A percentile compares a stretch with the other conserved stretches of the same genome.
Evolutionary conservation across 768 basidiomycete genomes (phyloP).

Genomic region (Myochromella boudieri): DNA sequence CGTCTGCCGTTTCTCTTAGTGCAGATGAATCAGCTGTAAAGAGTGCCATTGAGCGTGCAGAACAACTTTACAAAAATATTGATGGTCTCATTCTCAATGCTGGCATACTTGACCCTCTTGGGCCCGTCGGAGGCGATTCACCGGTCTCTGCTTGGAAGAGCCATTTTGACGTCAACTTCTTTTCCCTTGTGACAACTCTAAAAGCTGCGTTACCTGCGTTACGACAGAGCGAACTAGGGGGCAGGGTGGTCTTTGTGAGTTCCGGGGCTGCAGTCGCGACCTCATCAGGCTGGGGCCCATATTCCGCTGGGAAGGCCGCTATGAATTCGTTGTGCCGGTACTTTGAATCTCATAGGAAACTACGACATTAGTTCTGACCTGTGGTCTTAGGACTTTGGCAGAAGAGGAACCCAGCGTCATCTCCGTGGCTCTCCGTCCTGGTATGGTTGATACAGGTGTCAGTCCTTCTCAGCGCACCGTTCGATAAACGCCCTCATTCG

Average conservation of each 20-base stretch:
- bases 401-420: constrained; percentile 79
- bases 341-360: constrained; percentile 7
- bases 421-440: constrained; percentile 81
- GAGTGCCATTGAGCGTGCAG: constrained; percentile 54
- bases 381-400: constrained; percentile 79
- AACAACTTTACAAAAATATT: constrained; percentile 56
- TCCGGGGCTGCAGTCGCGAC: constrained; percentile 80
- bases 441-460: constrained; percentile 83
- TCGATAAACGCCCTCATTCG: not conserved
- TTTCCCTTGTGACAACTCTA: constrained; percentile 74
- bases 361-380: not conserved
- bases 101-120: constrained; percentile 71
- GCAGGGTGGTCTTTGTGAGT: constrained; percentile 78
- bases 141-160: constrained; percentile 61
- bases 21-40: constrained; percentile 54
- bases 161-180: constrained; percentile 86
- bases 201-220: constrained; percentile 69
- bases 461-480: constrained; percentile 21
- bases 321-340: constrained; percentile 85
- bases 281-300: constrained; percentile 74
- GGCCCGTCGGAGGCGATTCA: constrained; percentile 51
- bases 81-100: constrained; percentile 87
- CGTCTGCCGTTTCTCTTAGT: constrained; percentile 35
- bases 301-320: constrained; percentile 85
- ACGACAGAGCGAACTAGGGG: constrained; percentile 55